Evolutionary conservation across 139 green algal species (phyloP), one percentile per base, ranked within the genome.

Genomic region (Haematococcus lacustris): DNA sequence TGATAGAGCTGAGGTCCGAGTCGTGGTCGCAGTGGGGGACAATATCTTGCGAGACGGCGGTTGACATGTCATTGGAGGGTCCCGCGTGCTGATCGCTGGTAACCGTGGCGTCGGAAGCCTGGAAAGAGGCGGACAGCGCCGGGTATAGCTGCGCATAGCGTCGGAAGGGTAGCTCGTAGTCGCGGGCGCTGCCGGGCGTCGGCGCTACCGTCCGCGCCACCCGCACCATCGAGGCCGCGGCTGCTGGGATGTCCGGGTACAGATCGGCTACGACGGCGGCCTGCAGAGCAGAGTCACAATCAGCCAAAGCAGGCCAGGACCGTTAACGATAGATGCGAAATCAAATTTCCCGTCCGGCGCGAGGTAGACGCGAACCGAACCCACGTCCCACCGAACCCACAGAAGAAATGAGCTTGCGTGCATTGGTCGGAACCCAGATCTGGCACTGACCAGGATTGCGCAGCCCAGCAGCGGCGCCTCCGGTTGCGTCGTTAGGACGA

Each of bases 391-490:
- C n/a, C n/a, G n/a, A n/a, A n/a, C n/a, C n/a, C n/a, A n/a, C n/a
- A n/a, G n/a, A n/a, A n/a, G n/a, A n/a, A n/a, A n/a, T n/a, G n/a
- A n/a, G n/a, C n/a, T n/a, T n/a, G n/a, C n/a, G n/a, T n/a, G n/a
- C n/a, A n/a, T n/a, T n/a, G n/a, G n/a, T n/a, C n/a, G n/a, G n/a
- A n/a, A n/a, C n/a, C n/a, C n/a, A n/a, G n/a, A n/a, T n/a, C 21
- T 57, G 47, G 47, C 6, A 39, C 66, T 1, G 21, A 64, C 90
- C 51, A 94, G 78, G 33, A 96, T 87, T 23, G 90, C 90, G 41
- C 76, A 86, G 0, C 90, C 90, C 38, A 94, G 81, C 26, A 87
- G 84, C 9, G 86, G 86, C 0, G 90, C 90, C 32, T 96, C 89
- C 3, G 71, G 28, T 38, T 78, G 65, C 51, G 76, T 76, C 17